Conservation (phyloP, 1,284 basidiomycete species). For the Neonothopanus nambi region DNA sequence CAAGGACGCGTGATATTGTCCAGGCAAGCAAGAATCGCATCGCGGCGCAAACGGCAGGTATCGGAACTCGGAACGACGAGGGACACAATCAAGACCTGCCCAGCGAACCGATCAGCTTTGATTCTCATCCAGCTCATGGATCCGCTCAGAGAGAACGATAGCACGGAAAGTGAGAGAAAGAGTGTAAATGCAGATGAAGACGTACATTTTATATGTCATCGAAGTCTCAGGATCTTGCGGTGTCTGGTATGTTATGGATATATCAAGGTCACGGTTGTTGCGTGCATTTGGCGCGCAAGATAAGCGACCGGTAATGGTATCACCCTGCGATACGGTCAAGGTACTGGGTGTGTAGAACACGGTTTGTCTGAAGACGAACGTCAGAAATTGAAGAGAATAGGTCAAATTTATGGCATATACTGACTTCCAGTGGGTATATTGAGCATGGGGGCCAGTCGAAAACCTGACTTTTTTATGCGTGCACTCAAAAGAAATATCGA, state of each 20-base stretch:
- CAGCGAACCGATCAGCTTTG: constrained; percentile 57
- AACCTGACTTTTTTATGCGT: constrained; percentile 97
- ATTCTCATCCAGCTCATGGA: constrained; percentile 26
- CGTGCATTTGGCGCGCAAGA: constrained; percentile 83
- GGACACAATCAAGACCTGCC: constrained; percentile 61
- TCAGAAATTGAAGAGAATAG: not conserved
- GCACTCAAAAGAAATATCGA: constrained; percentile 95
- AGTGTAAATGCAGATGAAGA: constrained; percentile 26
- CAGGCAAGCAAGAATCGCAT: no score
- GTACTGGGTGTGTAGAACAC: constrained; percentile 94
- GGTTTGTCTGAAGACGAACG: constrained; percentile 66
- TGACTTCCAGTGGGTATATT: constrained; percentile 97
- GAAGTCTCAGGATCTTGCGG: constrained; percentile 34
- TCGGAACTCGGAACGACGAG: not conserved
- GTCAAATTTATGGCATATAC: constrained; percentile 35
- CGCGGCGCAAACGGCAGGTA: not conserved
- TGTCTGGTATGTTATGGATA: constrained; percentile 72
- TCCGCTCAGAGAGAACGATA: constrained; percentile 16
- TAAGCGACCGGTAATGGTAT: constrained; percentile 72
- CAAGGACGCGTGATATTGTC: no score
- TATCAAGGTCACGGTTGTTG: constrained; percentile 94
- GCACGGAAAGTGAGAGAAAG: constrained; percentile 24
- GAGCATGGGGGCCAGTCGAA: constrained; percentile 93
- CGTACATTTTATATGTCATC: constrained; percentile 82
- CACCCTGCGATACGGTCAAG: constrained; percentile 63